phyloP scores from a whole-genome alignment of 495 filamentous ascomycete genomes.

The Hyaloscypha variabilis region DNA sequence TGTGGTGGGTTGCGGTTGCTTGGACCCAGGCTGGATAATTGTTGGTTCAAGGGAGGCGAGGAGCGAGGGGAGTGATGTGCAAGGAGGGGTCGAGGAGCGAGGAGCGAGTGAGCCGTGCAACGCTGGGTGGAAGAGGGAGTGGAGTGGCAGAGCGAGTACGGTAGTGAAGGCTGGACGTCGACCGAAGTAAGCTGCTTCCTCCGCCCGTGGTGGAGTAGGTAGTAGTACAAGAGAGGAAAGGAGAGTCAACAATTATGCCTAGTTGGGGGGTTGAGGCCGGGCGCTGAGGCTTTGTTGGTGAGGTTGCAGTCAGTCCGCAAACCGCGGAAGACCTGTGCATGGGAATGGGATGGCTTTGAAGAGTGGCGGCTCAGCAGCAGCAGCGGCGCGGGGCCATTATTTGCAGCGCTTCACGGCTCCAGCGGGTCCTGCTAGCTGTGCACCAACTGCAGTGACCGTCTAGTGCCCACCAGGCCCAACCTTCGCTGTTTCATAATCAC shows the following conservation, averaged over 20 bases:
- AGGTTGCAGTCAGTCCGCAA: no score
- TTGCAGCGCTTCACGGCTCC: not conserved
- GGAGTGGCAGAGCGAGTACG: not conserved
- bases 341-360: not conserved
- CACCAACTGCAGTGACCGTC: no score
- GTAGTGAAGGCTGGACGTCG: not conserved
- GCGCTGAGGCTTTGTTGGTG: no score
- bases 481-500: conserved; percentile 2
- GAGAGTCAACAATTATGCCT: no score
- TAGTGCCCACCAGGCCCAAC: no score
- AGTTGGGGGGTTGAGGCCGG: no score
- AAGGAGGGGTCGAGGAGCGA: not conserved
- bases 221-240: no score
- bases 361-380: not conserved
- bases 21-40: not conserved
- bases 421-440: not conserved
- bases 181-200: not conserved
- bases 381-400: not conserved
- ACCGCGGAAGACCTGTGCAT: no score
- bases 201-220: not conserved
- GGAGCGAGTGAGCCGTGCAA: not conserved
- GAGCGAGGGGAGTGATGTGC: not conserved
- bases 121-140: not conserved
- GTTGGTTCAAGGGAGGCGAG: not conserved
- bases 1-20: not conserved